Evolutionary conservation across 108 stramenopile genomes (phyloP).

Genomic region (Fistulifera solaris): DNA sequence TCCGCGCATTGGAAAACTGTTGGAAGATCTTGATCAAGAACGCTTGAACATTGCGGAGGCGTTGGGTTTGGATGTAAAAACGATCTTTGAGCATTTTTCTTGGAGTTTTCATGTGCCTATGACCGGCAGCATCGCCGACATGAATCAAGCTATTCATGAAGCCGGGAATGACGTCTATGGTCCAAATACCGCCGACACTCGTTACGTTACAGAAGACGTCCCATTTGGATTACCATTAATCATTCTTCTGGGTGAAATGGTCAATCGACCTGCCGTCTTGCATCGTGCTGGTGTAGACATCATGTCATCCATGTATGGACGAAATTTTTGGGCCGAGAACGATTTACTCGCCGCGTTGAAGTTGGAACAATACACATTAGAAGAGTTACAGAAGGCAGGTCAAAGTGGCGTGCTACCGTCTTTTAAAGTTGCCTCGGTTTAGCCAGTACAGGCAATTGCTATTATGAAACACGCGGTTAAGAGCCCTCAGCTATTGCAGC

Average conservation of each 20-base stretch:
- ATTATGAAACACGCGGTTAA: too few relatives aligned
- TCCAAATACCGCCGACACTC: conserved; percentile 30
- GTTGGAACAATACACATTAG: conserved; percentile 9
- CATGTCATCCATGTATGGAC: conserved; percentile 53
- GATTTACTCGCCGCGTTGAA: conserved; percentile 42
- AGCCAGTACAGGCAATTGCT: too few relatives aligned
- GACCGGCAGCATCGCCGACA: conserved; percentile 41
- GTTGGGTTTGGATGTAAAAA: conserved; percentile 37
- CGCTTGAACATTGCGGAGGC: conserved; percentile 45
- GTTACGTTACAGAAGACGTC: conserved; percentile 63
- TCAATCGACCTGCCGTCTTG: conserved; percentile 36
- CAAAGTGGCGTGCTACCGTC: conserved; percentile 9
- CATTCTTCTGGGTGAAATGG: conserved; percentile 35
- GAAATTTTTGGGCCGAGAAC: conserved; percentile 52
- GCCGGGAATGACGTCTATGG: conserved; percentile 53
- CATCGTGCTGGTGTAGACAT: conserved; percentile 51
- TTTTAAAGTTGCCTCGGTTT: too few relatives aligned
- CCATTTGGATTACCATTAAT: conserved; percentile 49
- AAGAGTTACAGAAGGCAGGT: conserved; percentile 18
- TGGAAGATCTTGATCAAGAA: conserved; percentile 52
- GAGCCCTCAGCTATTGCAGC: too few relatives aligned
- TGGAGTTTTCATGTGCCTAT: conserved; percentile 54
- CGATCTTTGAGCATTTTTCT: conserved; percentile 52
- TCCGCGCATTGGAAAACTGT: conserved; percentile 43
- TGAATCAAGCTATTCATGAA: conserved; percentile 57